phyloP scores from a whole-genome alignment of 1,284 basidiomycete genomes.

The Schizopora paradoxa region DNA sequence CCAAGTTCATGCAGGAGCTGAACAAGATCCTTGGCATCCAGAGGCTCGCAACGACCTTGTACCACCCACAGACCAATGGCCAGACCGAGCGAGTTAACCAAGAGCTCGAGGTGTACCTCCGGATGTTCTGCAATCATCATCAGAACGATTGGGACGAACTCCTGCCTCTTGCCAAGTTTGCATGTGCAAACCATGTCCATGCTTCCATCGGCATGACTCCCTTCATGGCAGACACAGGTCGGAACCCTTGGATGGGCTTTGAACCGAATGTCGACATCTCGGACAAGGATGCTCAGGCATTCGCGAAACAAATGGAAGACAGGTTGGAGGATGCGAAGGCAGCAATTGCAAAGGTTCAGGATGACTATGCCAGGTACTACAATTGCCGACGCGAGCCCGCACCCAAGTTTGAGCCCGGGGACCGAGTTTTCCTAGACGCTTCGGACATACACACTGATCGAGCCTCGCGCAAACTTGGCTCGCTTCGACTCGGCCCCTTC shows the following conservation, averaged over 20 bases:
- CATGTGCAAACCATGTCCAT: slow-evolving; percentile 21
- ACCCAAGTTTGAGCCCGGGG: too few relatives aligned
- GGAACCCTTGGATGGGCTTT: slow-evolving; percentile 2
- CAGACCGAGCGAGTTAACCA: slow-evolving; percentile 27
- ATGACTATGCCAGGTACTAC: too few relatives aligned
- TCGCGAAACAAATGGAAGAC: too few relatives aligned
- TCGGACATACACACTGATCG: too few relatives aligned
- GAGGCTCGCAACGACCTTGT: slow-evolving; percentile 21
- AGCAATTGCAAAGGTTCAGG: too few relatives aligned
- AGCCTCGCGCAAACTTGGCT: too few relatives aligned
- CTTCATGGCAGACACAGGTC: slow-evolving; percentile 21
- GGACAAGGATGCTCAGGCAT: too few relatives aligned
- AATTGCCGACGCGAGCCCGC: too few relatives aligned
- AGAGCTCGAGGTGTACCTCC: slow-evolving; percentile 22
- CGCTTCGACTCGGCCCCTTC: too few relatives aligned
- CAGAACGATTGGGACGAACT: slow-evolving; percentile 28
- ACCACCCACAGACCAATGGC: slow-evolving; percentile 26
- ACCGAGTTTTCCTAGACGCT: too few relatives aligned
- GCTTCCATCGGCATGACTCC: slow-evolving; percentile 23
- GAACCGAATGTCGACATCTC: too few relatives aligned
- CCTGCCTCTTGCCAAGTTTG: slow-evolving; percentile 23
- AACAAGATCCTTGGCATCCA: slow-evolving; percentile 11
- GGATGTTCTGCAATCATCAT: slow-evolving; percentile 18
- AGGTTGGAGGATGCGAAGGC: too few relatives aligned
- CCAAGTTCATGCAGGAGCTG: slow-evolving; percentile 17